These are phyloP conservation scores for Fusarium lyarnte DNA, from an alignment of 2,329 filamentous ascomycete species.

Conservation along the genomic window DNA sequence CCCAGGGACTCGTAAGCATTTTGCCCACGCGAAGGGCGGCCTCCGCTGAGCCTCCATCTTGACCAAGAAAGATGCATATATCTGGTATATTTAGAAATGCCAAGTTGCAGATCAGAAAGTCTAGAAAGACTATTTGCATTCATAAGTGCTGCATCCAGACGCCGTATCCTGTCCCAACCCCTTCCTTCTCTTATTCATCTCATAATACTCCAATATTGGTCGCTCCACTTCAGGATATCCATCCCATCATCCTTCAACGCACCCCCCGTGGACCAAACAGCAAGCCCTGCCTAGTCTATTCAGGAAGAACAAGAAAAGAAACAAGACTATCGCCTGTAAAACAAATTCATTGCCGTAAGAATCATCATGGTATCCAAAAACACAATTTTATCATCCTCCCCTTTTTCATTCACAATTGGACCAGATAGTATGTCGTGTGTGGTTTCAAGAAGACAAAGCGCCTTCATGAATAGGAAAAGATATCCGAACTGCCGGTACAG, in stretches of 20 bases:
- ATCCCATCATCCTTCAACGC: background rate
- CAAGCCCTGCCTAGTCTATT: conserved; percentile 16
- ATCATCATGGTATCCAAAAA: conserved; percentile 35
- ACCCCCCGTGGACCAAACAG: conserved; percentile 6
- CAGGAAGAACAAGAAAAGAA: conserved; percentile 13
- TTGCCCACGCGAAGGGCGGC: conserved; percentile 24
- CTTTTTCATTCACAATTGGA: conserved; percentile 8
- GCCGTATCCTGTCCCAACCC: conserved; percentile 13
- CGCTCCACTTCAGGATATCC: conserved; percentile 17
- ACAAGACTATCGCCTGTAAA: conserved; percentile 18
- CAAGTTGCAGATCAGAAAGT: conserved; percentile 32
- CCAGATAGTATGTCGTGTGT: background rate
- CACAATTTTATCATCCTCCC: conserved; percentile 11
- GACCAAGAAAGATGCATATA: background rate
- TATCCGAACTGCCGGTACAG: background rate
- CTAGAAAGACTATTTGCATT: conserved; percentile 14
- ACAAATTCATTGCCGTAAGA: conserved; percentile 26
- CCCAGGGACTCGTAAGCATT: conserved; percentile 33
- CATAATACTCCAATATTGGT: conserved; percentile 16
- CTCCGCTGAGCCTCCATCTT: conserved; percentile 33
- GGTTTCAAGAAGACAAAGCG: background rate
- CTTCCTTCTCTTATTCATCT: conserved; percentile 11
- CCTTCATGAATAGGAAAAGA: background rate
- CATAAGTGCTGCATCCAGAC: conserved; percentile 28
- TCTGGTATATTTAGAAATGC: conserved; percentile 35